Base-by-base conservation (phyloP, 805 yeast genomes). In the Wickerhamiella shivajii region DNA sequence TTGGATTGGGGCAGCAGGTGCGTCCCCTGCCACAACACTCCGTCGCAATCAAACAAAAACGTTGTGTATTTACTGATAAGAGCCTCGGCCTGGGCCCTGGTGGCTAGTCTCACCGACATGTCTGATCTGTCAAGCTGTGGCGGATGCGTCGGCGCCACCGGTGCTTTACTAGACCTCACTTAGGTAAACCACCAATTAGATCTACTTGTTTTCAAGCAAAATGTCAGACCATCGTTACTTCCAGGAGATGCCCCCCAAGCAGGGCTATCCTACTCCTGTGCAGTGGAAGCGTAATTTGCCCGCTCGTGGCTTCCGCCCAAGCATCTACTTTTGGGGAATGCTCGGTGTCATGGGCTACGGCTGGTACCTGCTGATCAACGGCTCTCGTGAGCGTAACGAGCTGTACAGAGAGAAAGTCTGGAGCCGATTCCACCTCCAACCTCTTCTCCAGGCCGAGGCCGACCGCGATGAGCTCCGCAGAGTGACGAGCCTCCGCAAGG, bases 31-130 rank as follows among this genome's bases (percentile, higher is more conserved):
- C 98, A 90, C 39, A 90, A 63, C 4, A 90, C 98, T 20, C 98
- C 98, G 52, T 90, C 98, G 60, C 98, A 90, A 50, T 90, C 98
- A 52, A 90, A 90, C 44, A 90, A 60, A 47, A 85, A 87, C 39
- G 80, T 83, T 51, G 84, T 95, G 53, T 77, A 78, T 33, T 63
- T 51, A 43, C 66, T 68, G 7, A 90, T 56, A 29, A 90, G 58
- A 6, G 57, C 49, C 33, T 66, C 45, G 21, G 47, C 57, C 26
- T 39, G 45, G 25, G 39, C 43, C 16, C 41, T 43, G 11, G 45
- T 36, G 21, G 46, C 41, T 31, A 55, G 38, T 17, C 45, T 35
- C 9, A 31, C 20, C 5, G 44, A 37, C 46, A 41, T 40, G 30
- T 4, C 13, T 13, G n/a, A 14, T 18, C 19, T 24, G 6, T 24